These are phyloP conservation scores for Chaetomium sp. DNA, from an alignment of 2,329 filamentous ascomycete species.

Conservation along the genomic window DNA sequence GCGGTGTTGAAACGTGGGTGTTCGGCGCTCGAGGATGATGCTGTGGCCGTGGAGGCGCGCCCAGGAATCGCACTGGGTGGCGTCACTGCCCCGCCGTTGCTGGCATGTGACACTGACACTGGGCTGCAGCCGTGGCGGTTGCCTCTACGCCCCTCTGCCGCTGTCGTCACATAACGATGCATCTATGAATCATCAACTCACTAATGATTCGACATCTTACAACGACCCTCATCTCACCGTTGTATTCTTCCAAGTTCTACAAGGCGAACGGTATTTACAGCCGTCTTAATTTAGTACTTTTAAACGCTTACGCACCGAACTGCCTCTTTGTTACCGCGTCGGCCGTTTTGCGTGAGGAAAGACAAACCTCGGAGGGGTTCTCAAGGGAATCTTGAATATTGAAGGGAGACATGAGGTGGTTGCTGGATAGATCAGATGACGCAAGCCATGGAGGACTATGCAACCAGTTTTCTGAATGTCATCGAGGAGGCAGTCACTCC, in stretches of 20 bases:
- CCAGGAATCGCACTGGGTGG: not conserved
- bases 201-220: not conserved
- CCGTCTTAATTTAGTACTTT: not conserved
- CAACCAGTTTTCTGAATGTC: constrained; percentile 21
- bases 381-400: not conserved
- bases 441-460: constrained; percentile 30
- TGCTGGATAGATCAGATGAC: not conserved
- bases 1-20: not conserved
- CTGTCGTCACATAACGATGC: not conserved
- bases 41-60: too few relatives aligned
- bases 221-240: not conserved
- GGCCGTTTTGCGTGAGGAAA: not conserved
- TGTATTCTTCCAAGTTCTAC: not conserved
- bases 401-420: not conserved
- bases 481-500: constrained; percentile 14
- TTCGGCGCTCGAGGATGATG: not conserved
- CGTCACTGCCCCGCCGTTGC: constrained; percentile 6
- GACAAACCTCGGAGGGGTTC: not conserved
- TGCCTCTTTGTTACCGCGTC: too few relatives aligned
- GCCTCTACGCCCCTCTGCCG: not conserved
- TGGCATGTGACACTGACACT: constrained; percentile 12
- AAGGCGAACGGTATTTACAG: not conserved
- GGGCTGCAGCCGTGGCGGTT: not conserved
- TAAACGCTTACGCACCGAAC: not conserved
- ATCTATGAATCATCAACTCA: not conserved